phyloP scores from a whole-genome alignment of 2,329 filamentous ascomycete genomes.

The Amphichorda felina region DNA sequence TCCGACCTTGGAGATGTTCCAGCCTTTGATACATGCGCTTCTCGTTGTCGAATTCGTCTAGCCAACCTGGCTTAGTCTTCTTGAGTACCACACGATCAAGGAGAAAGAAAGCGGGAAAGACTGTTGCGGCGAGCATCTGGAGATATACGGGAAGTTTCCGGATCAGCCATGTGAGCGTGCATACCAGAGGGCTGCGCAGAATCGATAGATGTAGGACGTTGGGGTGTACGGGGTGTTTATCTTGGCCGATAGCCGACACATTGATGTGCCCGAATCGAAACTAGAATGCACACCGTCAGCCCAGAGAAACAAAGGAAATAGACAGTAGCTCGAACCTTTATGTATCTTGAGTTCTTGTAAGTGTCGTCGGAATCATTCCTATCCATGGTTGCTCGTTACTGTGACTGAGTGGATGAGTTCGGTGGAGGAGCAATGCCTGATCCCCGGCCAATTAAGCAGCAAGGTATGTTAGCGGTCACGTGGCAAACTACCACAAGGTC shows the following conservation, averaged over 20 bases:
- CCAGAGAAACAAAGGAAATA: background rate
- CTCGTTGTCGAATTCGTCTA: constrained; percentile 9
- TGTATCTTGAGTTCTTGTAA: background rate
- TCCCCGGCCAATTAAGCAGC: too few species aligned
- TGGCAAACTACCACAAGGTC: too few species aligned
- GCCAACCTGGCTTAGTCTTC: constrained; percentile 6
- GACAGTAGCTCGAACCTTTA: background rate
- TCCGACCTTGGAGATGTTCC: constrained; percentile 5
- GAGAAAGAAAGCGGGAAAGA: constrained; percentile 5
- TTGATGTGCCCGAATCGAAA: background rate
- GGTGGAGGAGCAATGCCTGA: too few species aligned
- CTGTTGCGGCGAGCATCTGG: background rate
- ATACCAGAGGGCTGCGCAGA: background rate
- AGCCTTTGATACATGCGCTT: constrained; percentile 6
- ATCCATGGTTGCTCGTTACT: background rate
- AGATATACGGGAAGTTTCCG: background rate
- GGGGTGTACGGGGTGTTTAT: background rate
- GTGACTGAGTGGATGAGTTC: too few species aligned
- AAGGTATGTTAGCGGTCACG: too few species aligned
- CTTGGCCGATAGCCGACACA: background rate
- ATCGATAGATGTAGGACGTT: background rate
- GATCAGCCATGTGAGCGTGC: background rate
- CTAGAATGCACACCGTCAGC: background rate
- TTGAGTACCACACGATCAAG: constrained; percentile 7
- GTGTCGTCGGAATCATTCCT: background rate